These are phyloP conservation scores for Adansonia madagascariensis DNA, from an alignment of 441 rosid species.

Conservation along the genomic window DNA sequence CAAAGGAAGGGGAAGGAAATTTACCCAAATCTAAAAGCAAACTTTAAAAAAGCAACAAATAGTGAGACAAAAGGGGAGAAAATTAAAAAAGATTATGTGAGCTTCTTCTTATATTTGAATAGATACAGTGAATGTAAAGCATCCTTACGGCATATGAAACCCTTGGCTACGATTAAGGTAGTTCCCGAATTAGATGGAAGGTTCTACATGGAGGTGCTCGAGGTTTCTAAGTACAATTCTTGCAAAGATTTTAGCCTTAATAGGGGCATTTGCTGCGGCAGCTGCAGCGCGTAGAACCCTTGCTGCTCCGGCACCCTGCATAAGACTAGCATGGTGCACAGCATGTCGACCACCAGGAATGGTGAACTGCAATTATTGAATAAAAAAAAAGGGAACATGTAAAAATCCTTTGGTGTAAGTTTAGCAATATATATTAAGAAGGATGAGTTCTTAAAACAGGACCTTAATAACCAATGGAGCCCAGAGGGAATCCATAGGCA, in stretches of 20 bases:
- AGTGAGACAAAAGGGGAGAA: not conserved
- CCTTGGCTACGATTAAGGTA: not conserved
- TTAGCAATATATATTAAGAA: not conserved
- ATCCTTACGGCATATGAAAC: not conserved
- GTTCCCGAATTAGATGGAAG: constrained; percentile 39
- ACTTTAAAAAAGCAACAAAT: not conserved
- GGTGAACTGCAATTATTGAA: constrained; percentile 63
- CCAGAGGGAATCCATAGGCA: not conserved
- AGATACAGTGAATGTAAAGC: constrained; percentile 12
- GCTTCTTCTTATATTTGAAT: constrained; percentile 15
- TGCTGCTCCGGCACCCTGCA: constrained; percentile 88
- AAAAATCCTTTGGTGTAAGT: not conserved
- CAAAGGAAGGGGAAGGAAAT: constrained; percentile 16
- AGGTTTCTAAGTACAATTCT: constrained; percentile 87
- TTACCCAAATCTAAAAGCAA: constrained; percentile 16
- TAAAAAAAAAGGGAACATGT: constrained; percentile 11
- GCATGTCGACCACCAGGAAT: constrained; percentile 96
- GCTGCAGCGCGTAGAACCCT: constrained; percentile 88
- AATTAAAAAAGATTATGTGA: constrained; percentile 15
- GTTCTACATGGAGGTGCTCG: constrained; percentile 75
- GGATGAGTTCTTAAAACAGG: not conserved
- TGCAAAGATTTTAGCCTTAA: constrained; percentile 86
- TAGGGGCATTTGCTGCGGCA: constrained; percentile 85
- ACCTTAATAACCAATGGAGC: not conserved
- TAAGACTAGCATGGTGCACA: constrained; percentile 81